phyloP scores from a whole-genome alignment of 2,329 filamentous ascomycete species.

The Apiospora kogelbergensis region DNA sequence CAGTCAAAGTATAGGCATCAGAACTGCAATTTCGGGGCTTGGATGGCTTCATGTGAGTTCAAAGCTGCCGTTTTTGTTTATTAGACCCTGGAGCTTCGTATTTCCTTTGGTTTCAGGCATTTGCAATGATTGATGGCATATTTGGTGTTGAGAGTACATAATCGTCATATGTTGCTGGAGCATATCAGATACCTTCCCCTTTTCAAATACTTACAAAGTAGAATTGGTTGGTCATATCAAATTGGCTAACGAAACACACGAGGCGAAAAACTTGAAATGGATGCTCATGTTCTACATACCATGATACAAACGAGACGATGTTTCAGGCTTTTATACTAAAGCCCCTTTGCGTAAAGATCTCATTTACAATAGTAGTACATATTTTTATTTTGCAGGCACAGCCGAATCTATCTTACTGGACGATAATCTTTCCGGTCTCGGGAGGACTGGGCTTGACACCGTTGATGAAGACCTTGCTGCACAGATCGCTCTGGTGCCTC shows the following conservation, averaged over 20 bases:
- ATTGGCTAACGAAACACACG: neutral
- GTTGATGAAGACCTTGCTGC: slow-evolving; percentile 45
- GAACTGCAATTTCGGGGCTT: no score
- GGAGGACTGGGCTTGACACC: slow-evolving; percentile 27
- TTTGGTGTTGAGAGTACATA: no score
- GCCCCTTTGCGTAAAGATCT: slow-evolving; percentile 10
- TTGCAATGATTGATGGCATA: no score
- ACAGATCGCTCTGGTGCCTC: slow-evolving; percentile 68
- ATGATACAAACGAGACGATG: neutral
- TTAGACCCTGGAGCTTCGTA: no score
- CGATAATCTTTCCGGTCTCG: slow-evolving; percentile 27
- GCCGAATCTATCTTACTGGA: slow-evolving; percentile 22
- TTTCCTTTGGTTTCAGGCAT: no score
- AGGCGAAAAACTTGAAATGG: neutral
- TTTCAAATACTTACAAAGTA: neutral
- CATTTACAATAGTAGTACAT: slow-evolving; percentile 16
- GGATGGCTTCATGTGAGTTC: no score
- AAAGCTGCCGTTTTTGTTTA: no score
- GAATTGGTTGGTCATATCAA: neutral
- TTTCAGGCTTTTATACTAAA: neutral
- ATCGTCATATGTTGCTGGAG: no score
- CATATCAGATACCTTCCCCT: no score
- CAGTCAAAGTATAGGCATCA: no score
- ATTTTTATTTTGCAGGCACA: neutral
- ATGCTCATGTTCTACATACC: neutral